Conservation (phyloP, 768 basidiomycete genomes). For the Tylopilus sp. region DNA sequence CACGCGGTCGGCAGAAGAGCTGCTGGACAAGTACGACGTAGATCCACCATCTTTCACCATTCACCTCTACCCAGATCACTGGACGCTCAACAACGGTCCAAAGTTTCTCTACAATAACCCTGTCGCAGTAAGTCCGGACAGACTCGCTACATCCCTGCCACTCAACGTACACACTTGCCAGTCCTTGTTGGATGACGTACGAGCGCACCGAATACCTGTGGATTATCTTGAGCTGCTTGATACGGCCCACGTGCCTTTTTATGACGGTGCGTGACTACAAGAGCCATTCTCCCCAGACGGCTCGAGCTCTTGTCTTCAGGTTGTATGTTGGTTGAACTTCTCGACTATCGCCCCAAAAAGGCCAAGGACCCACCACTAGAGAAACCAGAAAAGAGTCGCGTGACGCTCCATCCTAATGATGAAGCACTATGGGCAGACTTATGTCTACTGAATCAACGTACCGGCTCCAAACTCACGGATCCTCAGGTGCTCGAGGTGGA, state of each 20-base stretch:
- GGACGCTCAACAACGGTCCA: constrained; percentile 77
- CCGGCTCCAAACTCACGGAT: constrained; percentile 63
- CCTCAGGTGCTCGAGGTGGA: constrained; percentile 70
- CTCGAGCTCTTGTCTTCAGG: constrained; percentile 40
- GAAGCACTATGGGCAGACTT: constrained; percentile 82
- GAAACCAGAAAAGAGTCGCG: constrained; percentile 61
- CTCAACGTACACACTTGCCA: constrained; percentile 27
- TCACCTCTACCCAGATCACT: constrained; percentile 74
- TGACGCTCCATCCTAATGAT: constrained; percentile 71
- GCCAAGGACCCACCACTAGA: constrained; percentile 54
- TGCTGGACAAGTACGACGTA: constrained; percentile 54
- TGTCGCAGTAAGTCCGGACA: constrained; percentile 47
- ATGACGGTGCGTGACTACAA: constrained; percentile 59
- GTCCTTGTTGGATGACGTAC: constrained; percentile 81
- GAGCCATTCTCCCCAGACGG: background rate
- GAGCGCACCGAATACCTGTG: constrained; percentile 78
- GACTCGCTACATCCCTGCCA: background rate
- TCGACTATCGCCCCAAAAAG: constrained; percentile 67
- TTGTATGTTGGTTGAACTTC: constrained; percentile 80
- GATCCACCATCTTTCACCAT: constrained; percentile 74
- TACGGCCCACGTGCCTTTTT: constrained; percentile 68
- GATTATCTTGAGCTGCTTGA: constrained; percentile 85
- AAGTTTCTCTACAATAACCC: constrained; percentile 82
- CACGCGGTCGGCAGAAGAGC: constrained; percentile 57
- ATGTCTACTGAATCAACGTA: constrained; percentile 60